Evolutionary conservation across 129 eudicot genomes (phyloP), one percentile per base, ranked within the genome.

Genomic region (Tanacetum coccineum): DNA sequence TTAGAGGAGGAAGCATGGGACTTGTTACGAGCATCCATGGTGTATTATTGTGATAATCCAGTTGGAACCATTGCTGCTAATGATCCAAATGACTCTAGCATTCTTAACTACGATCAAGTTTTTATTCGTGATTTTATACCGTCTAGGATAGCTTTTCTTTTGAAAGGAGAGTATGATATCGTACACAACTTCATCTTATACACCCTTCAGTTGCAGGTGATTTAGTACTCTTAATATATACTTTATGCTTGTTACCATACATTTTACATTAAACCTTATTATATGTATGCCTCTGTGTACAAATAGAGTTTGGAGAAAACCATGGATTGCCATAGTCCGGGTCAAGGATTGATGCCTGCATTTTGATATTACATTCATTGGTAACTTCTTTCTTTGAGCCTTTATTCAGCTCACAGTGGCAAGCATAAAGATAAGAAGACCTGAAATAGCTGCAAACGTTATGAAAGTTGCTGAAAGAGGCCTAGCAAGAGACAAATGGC

Each of bases 271-370:
- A n/a, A 6, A 32, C 39, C 39, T 32, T 32, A 32, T 32, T 32
- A 32, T n/a, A 32, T 32, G 39, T 32, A 32, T 32, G 39, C 5
- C 39, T 32, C 8, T 32, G 5, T 32, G 39, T 69, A 42, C 44
- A 18, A 32, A 18, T 70, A 92, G 98, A 92, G 98, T 83, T 92
- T 96, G 98, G 98, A 88, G 84, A 92, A 88, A 81, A 92, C 98
- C 30, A 81, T 92, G 87, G 98, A 92, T 81, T 85, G 96, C 71
- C 88, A 92, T 74, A 92, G 98, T 82, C 98, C 98, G 14, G 98
- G 98, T 39, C 98, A 85, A 78, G 98, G 98, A 32, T 76, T 92
- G 52, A 88, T 92, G 98, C 98, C 98, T 68, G 98, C 98, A 32
- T 32, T 32, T 0, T 32, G 1, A 32, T 32, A 32, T 32, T 48